Evolutionary conservation across 495 filamentous ascomycete genomes (phyloP).

Genomic region (Hypoxylon lienhwacheense): DNA sequence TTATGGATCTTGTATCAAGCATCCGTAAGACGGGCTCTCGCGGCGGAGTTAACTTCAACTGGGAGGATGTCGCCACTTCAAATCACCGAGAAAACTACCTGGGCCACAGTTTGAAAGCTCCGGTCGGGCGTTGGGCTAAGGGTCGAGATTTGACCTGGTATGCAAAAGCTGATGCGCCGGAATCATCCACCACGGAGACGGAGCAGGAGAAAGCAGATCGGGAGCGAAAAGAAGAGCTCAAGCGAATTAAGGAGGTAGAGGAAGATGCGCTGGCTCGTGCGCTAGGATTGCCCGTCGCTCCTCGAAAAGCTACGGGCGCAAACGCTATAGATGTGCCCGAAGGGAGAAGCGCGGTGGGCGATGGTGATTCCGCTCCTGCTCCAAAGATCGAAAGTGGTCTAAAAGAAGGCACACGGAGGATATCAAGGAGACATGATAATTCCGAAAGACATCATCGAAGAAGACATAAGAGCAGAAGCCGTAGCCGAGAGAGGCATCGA

Average conservation of each 20-base stretch:
- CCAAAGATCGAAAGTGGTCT: conserved; percentile 13
- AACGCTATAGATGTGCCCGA: conserved; percentile 49
- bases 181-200: conserved; percentile 53
- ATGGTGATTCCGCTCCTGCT: background rate
- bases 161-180: conserved; percentile 63
- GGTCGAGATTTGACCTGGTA: conserved; percentile 89
- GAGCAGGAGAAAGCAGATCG: conserved; percentile 63
- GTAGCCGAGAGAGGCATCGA: conserved; percentile 34
- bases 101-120: conserved; percentile 92
- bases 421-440: conserved; percentile 35
- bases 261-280: conserved; percentile 84
- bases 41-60: conserved; percentile 92
- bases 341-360: conserved; percentile 10
- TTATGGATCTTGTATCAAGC: conserved; percentile 91
- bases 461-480: conserved; percentile 43
- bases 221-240: conserved; percentile 76
- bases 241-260: conserved; percentile 85
- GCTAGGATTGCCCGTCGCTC: conserved; percentile 71
- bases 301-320: conserved; percentile 52
- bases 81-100: conserved; percentile 95
- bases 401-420: conserved; percentile 28
- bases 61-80: conserved; percentile 89
- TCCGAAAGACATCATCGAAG: conserved; percentile 42
- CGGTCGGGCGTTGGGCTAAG: conserved; percentile 95
- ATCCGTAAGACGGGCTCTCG: conserved; percentile 93